Base-by-base conservation (phyloP, 2,329 filamentous ascomycete genomes). In the Phoma sp. region DNA sequence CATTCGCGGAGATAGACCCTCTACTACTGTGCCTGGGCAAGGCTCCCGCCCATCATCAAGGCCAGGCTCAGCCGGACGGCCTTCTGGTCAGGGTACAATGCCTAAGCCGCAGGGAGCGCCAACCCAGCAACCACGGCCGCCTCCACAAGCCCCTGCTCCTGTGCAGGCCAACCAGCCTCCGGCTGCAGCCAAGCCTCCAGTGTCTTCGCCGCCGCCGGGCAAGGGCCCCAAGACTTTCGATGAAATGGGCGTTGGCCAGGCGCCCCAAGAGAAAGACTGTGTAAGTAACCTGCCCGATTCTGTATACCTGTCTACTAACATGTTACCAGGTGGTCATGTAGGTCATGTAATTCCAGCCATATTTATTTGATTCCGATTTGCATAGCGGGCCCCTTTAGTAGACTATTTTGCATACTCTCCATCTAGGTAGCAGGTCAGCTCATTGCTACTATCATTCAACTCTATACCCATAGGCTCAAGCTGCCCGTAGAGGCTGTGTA, bases 211-310 rank as follows among this genome's bases (percentile, higher is more conserved):
- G 40, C 57, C 73, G 40, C 79, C 84, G 29, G 83, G 82, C 44
- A 90, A 92, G 70, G 95, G 93, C 9, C 93, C 95, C 1, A 91
- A 95, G 66, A 98, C 95, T 0, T 99, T 99, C 74, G 93, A 97
- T 72, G 93, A 96, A 72, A 99, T 99, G 95, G 95, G 95, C 35
- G 93, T 99, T 65, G 91, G 92, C 6, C 84, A 87, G 67, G 87
- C 83, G 42, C 93, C 95, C 75, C 84, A 88, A 58, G 90, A 96
- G n/a, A 85, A 85, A 62, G 93, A 98, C 77, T 99, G 93, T 80
- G 93, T 97, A 86, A 79, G 84, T 80, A 32, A 13, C 30, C 29
- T 23, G n/a, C 23, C 27, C 4, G 33, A 11, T 29, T 8, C 7
- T 18, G 13, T 9, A 23, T 1, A 14, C 6, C 5, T 2, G 13